Evolutionary conservation across 2,329 filamentous ascomycete genomes (phyloP).

Genomic region (Blumeria graminis): DNA sequence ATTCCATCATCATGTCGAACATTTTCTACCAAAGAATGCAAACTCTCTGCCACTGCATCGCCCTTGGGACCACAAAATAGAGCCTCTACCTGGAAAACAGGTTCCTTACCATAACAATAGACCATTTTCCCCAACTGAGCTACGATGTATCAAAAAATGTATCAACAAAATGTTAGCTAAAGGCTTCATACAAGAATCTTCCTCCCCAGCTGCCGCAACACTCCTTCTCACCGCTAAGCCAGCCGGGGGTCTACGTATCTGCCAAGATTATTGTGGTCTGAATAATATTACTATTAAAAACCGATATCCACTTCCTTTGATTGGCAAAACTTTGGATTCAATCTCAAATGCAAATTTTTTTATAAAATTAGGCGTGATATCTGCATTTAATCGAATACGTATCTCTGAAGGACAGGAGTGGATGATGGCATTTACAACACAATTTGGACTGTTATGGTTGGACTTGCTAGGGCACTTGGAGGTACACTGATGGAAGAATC

Average conservation of each 20-base stretch:
- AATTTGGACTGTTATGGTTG: no score
- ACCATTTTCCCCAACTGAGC: not conserved
- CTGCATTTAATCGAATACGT: not conserved
- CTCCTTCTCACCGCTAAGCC: not conserved
- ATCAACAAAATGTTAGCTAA: constrained; percentile 1
- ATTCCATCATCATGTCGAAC: not conserved
- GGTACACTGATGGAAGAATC: no score
- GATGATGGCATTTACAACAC: not conserved
- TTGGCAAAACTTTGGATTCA: not conserved
- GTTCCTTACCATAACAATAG: not conserved
- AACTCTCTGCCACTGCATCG: not conserved
- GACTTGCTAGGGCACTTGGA: no score
- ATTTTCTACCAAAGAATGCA: not conserved
- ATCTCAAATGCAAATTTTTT: not conserved
- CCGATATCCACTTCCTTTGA: constrained; percentile 1
- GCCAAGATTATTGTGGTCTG: constrained; percentile 1
- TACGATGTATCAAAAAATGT: not conserved
- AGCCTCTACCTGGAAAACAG: not conserved
- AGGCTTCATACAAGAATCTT: constrained; percentile 1
- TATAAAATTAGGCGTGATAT: not conserved
- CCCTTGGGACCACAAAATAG: not conserved
- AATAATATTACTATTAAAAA: constrained; percentile 2
- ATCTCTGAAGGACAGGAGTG: not conserved
- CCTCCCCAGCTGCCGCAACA: not conserved
- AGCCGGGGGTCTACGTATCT: constrained; percentile 1